phyloP scores from a whole-genome alignment of 345 rosid species.

The Lenwebbia sp. region DNA sequence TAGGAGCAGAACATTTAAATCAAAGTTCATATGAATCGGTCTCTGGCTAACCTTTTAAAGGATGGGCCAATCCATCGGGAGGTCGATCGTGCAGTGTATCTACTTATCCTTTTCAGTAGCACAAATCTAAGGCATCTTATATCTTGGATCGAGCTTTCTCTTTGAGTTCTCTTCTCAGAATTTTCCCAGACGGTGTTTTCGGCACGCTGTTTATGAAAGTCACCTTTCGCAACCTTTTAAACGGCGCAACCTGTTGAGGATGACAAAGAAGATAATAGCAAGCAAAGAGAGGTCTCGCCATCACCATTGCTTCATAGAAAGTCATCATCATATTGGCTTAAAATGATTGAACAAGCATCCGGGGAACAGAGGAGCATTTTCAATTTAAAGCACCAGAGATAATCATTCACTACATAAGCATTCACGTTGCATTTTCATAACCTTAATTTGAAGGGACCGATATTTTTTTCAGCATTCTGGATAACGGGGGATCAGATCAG shows the following conservation, averaged over 20 bases:
- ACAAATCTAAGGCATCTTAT: background rate
- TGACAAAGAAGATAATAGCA: background rate
- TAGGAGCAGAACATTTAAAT: background rate
- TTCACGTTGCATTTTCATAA: background rate
- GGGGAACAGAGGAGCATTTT: background rate
- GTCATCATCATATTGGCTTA: background rate
- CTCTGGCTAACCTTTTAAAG: background rate
- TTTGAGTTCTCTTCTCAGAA: conserved; percentile 22
- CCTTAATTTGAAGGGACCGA: background rate
- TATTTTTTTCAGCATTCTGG: background rate
- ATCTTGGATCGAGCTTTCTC: conserved; percentile 17
- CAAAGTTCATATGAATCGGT: background rate
- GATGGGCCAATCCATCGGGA: background rate
- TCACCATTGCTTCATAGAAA: background rate
- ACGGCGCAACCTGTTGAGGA: conserved; percentile 19
- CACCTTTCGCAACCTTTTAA: conserved; percentile 17
- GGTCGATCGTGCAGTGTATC: background rate
- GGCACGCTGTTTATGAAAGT: conserved; percentile 14
- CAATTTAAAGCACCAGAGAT: background rate
- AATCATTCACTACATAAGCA: background rate
- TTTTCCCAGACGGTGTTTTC: conserved; percentile 25
- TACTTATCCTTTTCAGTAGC: background rate
- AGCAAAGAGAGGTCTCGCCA: background rate
- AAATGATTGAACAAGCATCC: background rate
- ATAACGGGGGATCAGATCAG: background rate